Base-by-base conservation (phyloP, 2,329 filamentous ascomycete species). In the Trichoderma guizhouense region DNA sequence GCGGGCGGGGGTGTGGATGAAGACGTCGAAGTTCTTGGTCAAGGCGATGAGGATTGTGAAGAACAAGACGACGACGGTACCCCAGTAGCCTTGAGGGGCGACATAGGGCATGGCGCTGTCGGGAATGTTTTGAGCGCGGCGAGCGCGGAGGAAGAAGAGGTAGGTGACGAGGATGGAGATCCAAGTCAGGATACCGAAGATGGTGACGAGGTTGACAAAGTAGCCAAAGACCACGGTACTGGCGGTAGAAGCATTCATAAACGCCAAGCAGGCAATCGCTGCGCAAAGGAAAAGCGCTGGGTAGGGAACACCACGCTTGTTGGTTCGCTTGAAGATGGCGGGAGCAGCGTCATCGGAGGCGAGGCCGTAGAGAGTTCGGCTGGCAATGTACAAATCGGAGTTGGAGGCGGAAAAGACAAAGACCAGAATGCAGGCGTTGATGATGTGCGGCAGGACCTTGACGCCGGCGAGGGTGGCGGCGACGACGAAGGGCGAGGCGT, bases 21-120 rank as follows among this genome's bases (percentile, higher is more conserved):
- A 96, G 72, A 92, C 90, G 71, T 88, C 86, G 81, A 90, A 96
- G 85, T 94, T 95, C 87, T 96, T 97, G 78, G 93, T 95, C 66
- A 97, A 79, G 2, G 91, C 88, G 73, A 96, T 92, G 39, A 96
- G 79, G 77, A 87, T 85, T 82, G 92, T 94, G 82, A 94, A 90
- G 77, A 85, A 83, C 2, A 96, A 85, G 0, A 91, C 91, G 72
- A 84, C 83, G 78, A 89, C 89, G 0, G 91, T 93, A 12, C 93
- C 93, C 73, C 80, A 87, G 47, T 89, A 82, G n/a, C 93, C 92
- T 18, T 95, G 86, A 0, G 93, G 93, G 0, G 93, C 91, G 18
- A 85, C 85, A 79, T 91, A 94, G 1, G 89, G 87, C 73, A 92
- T 82, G 57, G 83, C 81, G 14, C 82, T 81, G 77, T 90, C 79